phyloP scores from a whole-genome alignment of 306 rosid genomes.

The Amphicarpaea edgeworthii region DNA sequence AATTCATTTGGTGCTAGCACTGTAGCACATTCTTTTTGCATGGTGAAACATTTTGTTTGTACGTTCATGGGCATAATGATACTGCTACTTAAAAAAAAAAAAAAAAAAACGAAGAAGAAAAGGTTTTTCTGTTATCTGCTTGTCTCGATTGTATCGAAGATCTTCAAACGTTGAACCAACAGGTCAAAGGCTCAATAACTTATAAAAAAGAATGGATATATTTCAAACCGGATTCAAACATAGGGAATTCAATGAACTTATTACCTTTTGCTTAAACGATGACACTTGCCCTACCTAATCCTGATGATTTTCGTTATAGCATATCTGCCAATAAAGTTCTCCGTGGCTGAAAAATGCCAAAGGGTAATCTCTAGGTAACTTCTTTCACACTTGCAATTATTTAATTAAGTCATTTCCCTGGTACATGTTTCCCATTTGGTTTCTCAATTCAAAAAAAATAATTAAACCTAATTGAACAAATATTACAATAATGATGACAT shows the following conservation, averaged over 20 bases:
- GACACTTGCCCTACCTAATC: constrained; percentile 69
- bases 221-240: constrained; percentile 22
- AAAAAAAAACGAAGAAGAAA: too few species aligned
- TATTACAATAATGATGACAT: constrained; percentile 31
- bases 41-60: too few species aligned
- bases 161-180: constrained; percentile 45
- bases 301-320: constrained; percentile 33
- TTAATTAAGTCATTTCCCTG: constrained; percentile 26
- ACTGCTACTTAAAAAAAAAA: background rate
- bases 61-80: constrained; percentile 34
- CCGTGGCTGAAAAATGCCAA: constrained; percentile 28
- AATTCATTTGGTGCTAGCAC: too few species aligned
- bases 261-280: constrained; percentile 44
- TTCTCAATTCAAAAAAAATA: constrained; percentile 10
- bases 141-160: constrained; percentile 53
- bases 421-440: constrained; percentile 37
- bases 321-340: background rate
- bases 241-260: constrained; percentile 47
- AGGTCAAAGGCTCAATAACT: constrained; percentile 47
- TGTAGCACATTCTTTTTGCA: too few species aligned
- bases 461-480: constrained; percentile 10
- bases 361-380: constrained; percentile 49
- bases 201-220: constrained; percentile 26
- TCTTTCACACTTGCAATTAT: constrained; percentile 36
- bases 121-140: constrained; percentile 12